Evolutionary conservation across 2,329 filamentous ascomycete species (phyloP).

Genomic region (Dactylellina sp.): DNA sequence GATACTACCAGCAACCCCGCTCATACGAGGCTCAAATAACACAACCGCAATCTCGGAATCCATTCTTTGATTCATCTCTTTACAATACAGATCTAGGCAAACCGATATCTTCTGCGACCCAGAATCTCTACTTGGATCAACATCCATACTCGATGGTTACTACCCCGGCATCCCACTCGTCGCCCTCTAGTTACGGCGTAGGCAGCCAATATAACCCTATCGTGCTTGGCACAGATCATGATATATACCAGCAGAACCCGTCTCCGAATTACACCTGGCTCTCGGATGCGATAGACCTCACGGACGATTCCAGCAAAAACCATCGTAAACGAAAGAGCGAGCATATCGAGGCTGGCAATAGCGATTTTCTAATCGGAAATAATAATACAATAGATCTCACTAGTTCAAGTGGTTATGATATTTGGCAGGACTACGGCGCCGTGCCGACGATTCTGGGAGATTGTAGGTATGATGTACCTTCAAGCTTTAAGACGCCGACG

Average conservation of each 20-base stretch:
- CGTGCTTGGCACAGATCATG: slow-evolving; percentile 8
- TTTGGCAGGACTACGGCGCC: not conserved
- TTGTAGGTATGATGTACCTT: not conserved
- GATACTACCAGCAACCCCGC: slow-evolving; percentile 4
- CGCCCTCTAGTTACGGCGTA: not conserved
- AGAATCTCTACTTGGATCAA: not conserved
- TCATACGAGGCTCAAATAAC: not conserved
- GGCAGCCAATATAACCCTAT: slow-evolving; percentile 22
- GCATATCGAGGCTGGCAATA: not conserved
- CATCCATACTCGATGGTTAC: not conserved
- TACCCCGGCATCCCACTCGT: too few species aligned
- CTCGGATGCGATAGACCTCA: not conserved
- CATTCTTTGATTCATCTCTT: not conserved
- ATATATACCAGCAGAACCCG: not conserved
- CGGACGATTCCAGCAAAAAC: not conserved
- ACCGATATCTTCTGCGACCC: not conserved
- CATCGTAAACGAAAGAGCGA: not conserved
- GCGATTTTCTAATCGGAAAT: not conserved
- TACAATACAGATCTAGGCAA: slow-evolving; percentile 3
- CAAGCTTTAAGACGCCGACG: slow-evolving; percentile 7
- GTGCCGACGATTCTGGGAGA: not conserved
- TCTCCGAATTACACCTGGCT: not conserved
- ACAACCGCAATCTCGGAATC: not conserved
- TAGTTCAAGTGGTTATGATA: too few species aligned
- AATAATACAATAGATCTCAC: not conserved